Evolutionary conservation across 129 eudicot genomes (phyloP).

Genomic region (Rutidosis leptorrhynchoides): DNA sequence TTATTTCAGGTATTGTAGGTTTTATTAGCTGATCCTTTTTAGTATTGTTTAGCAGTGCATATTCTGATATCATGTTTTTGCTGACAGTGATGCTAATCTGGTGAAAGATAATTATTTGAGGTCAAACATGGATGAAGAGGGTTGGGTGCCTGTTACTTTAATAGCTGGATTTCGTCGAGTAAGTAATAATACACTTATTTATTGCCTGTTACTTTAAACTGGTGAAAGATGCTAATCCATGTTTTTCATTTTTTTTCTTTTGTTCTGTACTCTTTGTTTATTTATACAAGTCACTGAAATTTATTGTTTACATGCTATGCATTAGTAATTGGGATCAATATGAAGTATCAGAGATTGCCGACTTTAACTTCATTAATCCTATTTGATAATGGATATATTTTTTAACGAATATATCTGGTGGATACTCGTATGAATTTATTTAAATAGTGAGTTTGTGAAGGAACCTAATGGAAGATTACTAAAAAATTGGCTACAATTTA

Average conservation of each 20-base stretch:
- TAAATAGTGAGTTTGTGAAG: neutral
- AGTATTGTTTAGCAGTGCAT: neutral
- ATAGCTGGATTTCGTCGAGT: slow-evolving; percentile 71
- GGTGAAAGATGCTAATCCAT: too few species aligned
- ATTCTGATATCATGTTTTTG: neutral
- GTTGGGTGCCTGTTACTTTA: slow-evolving; percentile 63
- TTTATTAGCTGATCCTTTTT: neutral
- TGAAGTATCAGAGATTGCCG: neutral
- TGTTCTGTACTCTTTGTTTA: neutral
- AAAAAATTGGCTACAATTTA: too few species aligned
- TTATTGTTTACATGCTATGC: neutral
- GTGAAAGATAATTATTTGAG: slow-evolving; percentile 57
- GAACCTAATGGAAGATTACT: slow-evolving; percentile 13
- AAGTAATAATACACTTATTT: slow-evolving; percentile 33
- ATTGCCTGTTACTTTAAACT: too few species aligned
- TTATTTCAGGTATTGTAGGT: slow-evolving; percentile 59
- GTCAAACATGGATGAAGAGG: slow-evolving; percentile 67
- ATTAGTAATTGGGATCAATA: slow-evolving; percentile 4
- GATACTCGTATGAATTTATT: neutral
- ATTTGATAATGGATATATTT: neutral
- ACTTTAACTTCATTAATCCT: neutral
- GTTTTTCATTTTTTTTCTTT: neutral
- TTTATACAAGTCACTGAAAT: neutral
- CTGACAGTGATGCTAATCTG: slow-evolving; percentile 59
- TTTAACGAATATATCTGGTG: neutral